phyloP scores from a whole-genome alignment of 768 basidiomycete genomes.

The Leccinellum albellum region DNA sequence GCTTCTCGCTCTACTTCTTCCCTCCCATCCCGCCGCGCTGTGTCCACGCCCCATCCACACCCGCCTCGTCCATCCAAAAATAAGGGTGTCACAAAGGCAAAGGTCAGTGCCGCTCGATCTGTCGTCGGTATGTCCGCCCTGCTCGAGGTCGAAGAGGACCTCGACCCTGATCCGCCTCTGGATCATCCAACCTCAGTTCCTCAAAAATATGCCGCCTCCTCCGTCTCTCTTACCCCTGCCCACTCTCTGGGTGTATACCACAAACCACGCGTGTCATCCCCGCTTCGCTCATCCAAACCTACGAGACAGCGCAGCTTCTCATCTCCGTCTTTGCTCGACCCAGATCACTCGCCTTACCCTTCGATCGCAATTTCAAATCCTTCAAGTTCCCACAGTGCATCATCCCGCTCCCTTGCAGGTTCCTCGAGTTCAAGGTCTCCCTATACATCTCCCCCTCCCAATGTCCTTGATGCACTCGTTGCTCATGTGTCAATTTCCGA shows the following conservation, averaged over 20 bases:
- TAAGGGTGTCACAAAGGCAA: slow-evolving; percentile 25
- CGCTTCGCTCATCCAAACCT: slow-evolving; percentile 24
- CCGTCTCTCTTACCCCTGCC: slow-evolving; percentile 12
- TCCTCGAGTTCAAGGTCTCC: slow-evolving; percentile 31
- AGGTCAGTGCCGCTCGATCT: slow-evolving; percentile 38
- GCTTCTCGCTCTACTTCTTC: slow-evolving; percentile 24
- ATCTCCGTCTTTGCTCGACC: slow-evolving; percentile 18
- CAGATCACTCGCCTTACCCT: slow-evolving; percentile 3
- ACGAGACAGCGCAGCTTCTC: slow-evolving; percentile 31
- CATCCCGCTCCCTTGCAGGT: slow-evolving; percentile 13
- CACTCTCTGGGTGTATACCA: slow-evolving; percentile 10
- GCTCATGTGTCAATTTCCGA: slow-evolving; percentile 29
- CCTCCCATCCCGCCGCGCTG: slow-evolving; percentile 11
- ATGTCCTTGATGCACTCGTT: slow-evolving; percentile 31
- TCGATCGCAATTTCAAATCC: background rate
- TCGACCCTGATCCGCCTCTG: slow-evolving; percentile 19
- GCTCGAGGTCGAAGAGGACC: slow-evolving; percentile 51
- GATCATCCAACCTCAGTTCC: slow-evolving; percentile 4
- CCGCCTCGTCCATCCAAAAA: slow-evolving; percentile 25
- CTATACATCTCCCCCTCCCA: slow-evolving; percentile 27
- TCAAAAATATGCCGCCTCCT: slow-evolving; percentile 16
- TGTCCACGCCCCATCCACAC: slow-evolving; percentile 11
- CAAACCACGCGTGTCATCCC: slow-evolving; percentile 21
- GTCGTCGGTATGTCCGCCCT: slow-evolving; percentile 53
- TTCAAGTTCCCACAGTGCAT: slow-evolving; percentile 10